Conservation (phyloP, 345 rosid species). For the Aquilaria malaccensis region DNA sequence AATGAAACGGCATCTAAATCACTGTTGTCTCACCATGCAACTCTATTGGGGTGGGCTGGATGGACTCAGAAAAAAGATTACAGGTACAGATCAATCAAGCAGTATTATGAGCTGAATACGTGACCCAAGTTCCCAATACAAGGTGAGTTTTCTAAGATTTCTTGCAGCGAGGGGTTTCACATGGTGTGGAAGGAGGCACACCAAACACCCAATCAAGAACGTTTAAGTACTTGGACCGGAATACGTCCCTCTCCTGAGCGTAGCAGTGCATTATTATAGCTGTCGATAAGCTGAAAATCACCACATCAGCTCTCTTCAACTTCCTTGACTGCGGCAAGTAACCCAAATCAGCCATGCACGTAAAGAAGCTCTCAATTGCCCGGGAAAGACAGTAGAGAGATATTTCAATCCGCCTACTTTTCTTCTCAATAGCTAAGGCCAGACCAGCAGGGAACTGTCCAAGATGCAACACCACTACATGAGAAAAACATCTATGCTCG, state of each 20-base stretch:
- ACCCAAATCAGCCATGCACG: slow-evolving; percentile 59
- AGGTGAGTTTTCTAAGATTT: background rate
- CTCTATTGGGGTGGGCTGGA: no score
- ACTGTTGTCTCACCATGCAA: no score
- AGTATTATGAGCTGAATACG: no score
- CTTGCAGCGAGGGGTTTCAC: slow-evolving; percentile 48
- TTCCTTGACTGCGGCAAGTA: slow-evolving; percentile 47
- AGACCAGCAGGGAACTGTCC: slow-evolving; percentile 82
- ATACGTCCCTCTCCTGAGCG: slow-evolving; percentile 91
- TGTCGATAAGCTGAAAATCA: slow-evolving; percentile 73
- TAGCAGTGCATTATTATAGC: slow-evolving; percentile 94
- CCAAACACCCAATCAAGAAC: slow-evolving; percentile 97
- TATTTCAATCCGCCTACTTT: slow-evolving; percentile 85
- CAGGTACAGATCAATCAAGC: no score
- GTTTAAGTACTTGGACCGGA: slow-evolving; percentile 83
- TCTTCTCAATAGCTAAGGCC: slow-evolving; percentile 85
- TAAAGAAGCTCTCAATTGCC: slow-evolving; percentile 88
- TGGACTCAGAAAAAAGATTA: no score
- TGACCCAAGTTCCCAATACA: no score
- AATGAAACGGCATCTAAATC: no score
- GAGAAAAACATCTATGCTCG: background rate
- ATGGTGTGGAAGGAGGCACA: slow-evolving; percentile 52
- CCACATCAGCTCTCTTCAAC: slow-evolving; percentile 77
- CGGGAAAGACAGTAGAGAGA: slow-evolving; percentile 97
- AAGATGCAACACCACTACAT: background rate